Evolutionary conservation across 2,329 filamentous ascomycete species (phyloP).

Genomic region (Fusarium veterinarium): DNA sequence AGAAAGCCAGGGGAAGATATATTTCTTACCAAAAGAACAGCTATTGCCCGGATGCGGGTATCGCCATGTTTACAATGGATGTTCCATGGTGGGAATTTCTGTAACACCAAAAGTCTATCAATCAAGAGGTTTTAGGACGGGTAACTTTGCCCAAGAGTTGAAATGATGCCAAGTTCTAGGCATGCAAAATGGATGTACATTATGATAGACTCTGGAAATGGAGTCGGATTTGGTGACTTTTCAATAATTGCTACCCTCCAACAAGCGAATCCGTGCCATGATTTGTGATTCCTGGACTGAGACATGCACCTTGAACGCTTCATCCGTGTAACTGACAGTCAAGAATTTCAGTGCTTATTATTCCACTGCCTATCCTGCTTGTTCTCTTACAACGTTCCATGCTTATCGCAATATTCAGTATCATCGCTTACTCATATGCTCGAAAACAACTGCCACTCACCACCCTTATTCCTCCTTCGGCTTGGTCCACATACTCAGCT

Average conservation of each 20-base stretch:
- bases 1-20: background rate
- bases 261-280: background rate
- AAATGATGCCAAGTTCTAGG: conserved; percentile 1
- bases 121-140: background rate
- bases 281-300: conserved; percentile 2
- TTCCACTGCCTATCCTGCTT: background rate
- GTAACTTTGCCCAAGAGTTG: background rate
- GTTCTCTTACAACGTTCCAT: background rate
- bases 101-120: conserved; percentile 7
- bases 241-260: background rate
- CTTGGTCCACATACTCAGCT: conserved; percentile 64
- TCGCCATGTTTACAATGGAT: conserved; percentile 6
- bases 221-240: conserved; percentile 2
- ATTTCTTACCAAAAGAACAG: conserved; percentile 1
- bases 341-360: background rate
- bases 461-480: conserved; percentile 47
- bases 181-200: conserved; percentile 9
- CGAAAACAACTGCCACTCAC: background rate
- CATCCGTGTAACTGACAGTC: conserved; percentile 19
- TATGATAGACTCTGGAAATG: conserved; percentile 24
- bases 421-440: background rate
- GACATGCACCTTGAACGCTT: conserved; percentile 9
- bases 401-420: background rate
- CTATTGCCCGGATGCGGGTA: background rate
- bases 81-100: background rate